Conservation (phyloP, 2,329 filamentous ascomycete genomes). For the Hymenoscyphus fructigenus region DNA sequence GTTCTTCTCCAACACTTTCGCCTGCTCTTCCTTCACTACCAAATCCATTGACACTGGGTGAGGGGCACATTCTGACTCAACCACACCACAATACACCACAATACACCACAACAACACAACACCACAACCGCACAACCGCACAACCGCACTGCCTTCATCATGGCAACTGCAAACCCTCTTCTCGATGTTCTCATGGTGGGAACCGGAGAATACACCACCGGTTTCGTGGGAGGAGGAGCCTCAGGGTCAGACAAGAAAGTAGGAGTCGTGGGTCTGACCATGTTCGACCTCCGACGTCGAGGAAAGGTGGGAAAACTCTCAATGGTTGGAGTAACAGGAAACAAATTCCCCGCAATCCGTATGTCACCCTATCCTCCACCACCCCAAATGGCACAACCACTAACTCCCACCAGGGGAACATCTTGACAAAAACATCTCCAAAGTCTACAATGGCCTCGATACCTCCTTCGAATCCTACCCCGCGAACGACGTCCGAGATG, state of each 20-base stretch:
- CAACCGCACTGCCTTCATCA: not conserved
- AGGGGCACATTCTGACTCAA: not conserved
- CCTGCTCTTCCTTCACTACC: slow-evolving; percentile 11
- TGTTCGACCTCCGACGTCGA: slow-evolving; percentile 84
- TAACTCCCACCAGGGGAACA: slow-evolving; percentile 61
- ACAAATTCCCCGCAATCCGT: slow-evolving; percentile 91
- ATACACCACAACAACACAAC: too few relatives aligned
- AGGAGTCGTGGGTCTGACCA: slow-evolving; percentile 83
- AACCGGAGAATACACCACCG: slow-evolving; percentile 95
- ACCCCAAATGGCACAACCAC: slow-evolving; percentile 7
- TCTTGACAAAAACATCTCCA: slow-evolving; percentile 80
- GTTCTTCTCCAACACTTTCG: slow-evolving; percentile 5
- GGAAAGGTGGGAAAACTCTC: slow-evolving; percentile 83
- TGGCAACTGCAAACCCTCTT: slow-evolving; percentile 20
- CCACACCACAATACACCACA: not conserved
- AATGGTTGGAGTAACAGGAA: slow-evolving; percentile 88
- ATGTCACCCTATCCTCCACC: slow-evolving; percentile 36
- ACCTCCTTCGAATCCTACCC: slow-evolving; percentile 83
- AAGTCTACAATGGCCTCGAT: slow-evolving; percentile 87
- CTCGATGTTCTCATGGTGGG: slow-evolving; percentile 49
- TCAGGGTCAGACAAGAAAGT: slow-evolving; percentile 95
- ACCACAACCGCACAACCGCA: too few relatives aligned
- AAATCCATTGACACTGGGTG: slow-evolving; percentile 6
- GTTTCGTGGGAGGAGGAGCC: slow-evolving; percentile 80
- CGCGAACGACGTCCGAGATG: slow-evolving; percentile 68